Base-by-base conservation (phyloP, 2,329 filamentous ascomycete species). In the Trichoderma lentiforme region DNA sequence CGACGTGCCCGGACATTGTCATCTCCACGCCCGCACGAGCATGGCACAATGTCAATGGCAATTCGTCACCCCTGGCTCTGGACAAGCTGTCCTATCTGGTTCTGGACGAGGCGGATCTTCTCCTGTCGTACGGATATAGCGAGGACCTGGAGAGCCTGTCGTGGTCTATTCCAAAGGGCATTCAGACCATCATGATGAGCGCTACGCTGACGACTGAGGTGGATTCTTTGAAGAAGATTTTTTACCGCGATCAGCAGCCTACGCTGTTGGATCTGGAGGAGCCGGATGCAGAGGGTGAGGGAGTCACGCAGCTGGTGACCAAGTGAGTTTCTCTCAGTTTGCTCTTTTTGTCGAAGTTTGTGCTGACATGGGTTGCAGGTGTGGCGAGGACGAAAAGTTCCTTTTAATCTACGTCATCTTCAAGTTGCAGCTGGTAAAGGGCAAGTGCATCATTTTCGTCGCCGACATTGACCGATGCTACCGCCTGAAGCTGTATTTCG, bases 311-410 rank as follows among this genome's bases (percentile, higher is more conserved):
- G 83, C 97, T 94, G 78, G 90, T 95, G 34, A 92, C 98, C 75
- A 94, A 91, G 87, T 92, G 82, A 74, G 86, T 78, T 3, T 7
- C 2, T 11, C 30, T 51, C 4, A 12, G 2, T 6, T 28, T 26
- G 28, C 9, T 36, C 24, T 56, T 70, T 67, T 6, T 6, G 18
- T 12, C 1, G 21, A 12, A 39, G 26, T 7, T 11, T 51, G 63
- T 71, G 62, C 76, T 79, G 73, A 75, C 39, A 36, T 8, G 9
- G 21, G 15, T 14, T 8, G 24, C 69, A 92, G 89, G 79, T 97
- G 94, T 76, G 93, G 89, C n/a, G 96, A 99, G 82, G 95, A 98
- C 75, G 96, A 98, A 78, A 99, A 99, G 80, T 99, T 98, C 78
- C 84, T 99, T 47, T 84, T 99, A 57, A 90, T 92, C 21, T 98